phyloP scores from a whole-genome alignment of 2,329 filamentous ascomycete genomes.

The Ascochyta lentis region DNA sequence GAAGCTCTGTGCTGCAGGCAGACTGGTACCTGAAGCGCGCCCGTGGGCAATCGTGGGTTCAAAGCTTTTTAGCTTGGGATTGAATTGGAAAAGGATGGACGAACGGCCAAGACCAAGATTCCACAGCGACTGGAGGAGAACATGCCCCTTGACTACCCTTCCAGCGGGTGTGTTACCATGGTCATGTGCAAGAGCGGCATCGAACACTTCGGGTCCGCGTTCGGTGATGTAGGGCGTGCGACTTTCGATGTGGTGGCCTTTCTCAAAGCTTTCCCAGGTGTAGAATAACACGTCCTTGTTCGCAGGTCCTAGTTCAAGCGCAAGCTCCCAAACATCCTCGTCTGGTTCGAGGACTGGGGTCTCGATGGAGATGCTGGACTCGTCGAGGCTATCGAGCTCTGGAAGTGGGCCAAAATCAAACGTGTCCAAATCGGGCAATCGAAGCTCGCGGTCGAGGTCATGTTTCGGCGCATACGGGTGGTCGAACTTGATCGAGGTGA shows the following conservation, averaged over 20 bases:
- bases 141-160: constrained; percentile 47
- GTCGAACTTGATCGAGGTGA: constrained; percentile 45
- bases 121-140: constrained; percentile 61
- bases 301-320: constrained; percentile 40
- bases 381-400: constrained; percentile 43
- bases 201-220: constrained; percentile 69
- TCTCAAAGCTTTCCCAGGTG: constrained; percentile 74
- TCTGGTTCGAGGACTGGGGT: constrained; percentile 36
- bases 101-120: constrained; percentile 73
- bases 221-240: constrained; percentile 69
- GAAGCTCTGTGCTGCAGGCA: constrained; percentile 60
- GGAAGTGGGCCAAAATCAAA: constrained; percentile 51
- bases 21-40: constrained; percentile 59
- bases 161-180: constrained; percentile 49
- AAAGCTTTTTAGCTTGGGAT: constrained; percentile 62
- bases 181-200: constrained; percentile 62
- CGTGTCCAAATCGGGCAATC: constrained; percentile 47
- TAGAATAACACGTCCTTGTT: constrained; percentile 54
- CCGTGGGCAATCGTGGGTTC: constrained; percentile 52
- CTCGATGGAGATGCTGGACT: constrained; percentile 37
- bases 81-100: constrained; percentile 73
- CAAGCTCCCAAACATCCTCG: constrained; percentile 51
- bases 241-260: constrained; percentile 49
- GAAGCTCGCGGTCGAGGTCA: constrained; percentile 43
- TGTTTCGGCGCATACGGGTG: constrained; percentile 50